These are phyloP conservation scores for Hamigera avellanea DNA, from an alignment of 495 filamentous ascomycete genomes.

Conservation along the genomic window DNA sequence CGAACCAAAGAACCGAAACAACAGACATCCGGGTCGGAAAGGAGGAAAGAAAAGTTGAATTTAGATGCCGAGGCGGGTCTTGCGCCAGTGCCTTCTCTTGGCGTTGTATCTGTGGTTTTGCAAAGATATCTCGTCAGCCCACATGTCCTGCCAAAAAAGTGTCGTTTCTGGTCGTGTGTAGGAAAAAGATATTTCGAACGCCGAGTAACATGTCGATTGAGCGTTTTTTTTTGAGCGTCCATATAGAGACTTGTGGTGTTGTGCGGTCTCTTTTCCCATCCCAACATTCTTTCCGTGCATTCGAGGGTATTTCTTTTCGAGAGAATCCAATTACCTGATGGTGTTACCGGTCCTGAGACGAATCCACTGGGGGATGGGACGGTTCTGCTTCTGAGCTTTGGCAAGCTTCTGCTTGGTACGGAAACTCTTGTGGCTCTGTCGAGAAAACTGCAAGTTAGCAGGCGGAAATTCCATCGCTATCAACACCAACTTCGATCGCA, in stretches of 20 bases:
- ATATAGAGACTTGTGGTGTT: too few relatives aligned
- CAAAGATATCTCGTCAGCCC: too few relatives aligned
- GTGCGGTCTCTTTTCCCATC: background rate
- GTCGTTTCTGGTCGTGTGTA: too few relatives aligned
- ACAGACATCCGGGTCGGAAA: slow-evolving; percentile 9
- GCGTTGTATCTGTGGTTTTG: slow-evolving; percentile 78
- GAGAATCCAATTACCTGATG: slow-evolving; percentile 62
- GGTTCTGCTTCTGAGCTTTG: slow-evolving; percentile 98
- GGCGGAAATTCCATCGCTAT: too few relatives aligned
- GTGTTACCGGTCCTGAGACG: slow-evolving; percentile 96
- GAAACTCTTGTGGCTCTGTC: slow-evolving; percentile 96
- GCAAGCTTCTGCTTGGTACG: slow-evolving; percentile 99
- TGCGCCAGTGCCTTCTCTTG: slow-evolving; percentile 98
- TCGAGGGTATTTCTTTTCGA: background rate
- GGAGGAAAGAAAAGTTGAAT: slow-evolving; percentile 9
- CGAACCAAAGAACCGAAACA: background rate
- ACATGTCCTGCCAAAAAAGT: background rate
- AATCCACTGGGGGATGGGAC: slow-evolving; percentile 99
- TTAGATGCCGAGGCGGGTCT: slow-evolving; percentile 98
- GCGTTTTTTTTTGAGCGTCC: too few relatives aligned
- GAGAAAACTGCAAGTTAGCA: slow-evolving; percentile 12
- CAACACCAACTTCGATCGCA: too few relatives aligned
- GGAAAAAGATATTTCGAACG: too few relatives aligned
- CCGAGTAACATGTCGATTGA: too few relatives aligned
- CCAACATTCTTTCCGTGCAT: background rate